Evolutionary conservation across 2,329 filamentous ascomycete species (phyloP).

Genomic region (Hymenoscyphus fraxineus): DNA sequence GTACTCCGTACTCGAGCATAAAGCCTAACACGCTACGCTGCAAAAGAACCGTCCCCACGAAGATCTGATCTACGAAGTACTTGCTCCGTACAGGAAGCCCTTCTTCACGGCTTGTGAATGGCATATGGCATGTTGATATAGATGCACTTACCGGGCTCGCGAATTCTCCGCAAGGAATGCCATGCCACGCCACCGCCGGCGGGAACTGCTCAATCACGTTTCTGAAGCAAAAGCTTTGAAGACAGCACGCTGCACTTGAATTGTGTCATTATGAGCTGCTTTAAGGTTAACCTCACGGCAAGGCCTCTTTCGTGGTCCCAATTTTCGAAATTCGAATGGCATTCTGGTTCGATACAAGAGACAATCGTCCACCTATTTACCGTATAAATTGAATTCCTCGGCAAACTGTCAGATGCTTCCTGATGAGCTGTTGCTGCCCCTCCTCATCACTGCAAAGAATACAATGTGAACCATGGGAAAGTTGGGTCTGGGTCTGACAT

Average conservation of each 20-base stretch:
- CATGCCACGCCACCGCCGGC: not conserved
- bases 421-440: not conserved
- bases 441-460: not conserved
- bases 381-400: too few relatives aligned
- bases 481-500: not conserved
- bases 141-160: too few relatives aligned
- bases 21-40: too few relatives aligned
- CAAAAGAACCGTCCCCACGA: not conserved
- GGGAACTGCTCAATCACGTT: not conserved
- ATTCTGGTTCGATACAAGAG: too few relatives aligned
- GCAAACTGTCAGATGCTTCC: not conserved
- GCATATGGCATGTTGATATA: not conserved
- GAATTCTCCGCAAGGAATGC: not conserved
- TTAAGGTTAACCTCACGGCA: too few relatives aligned
- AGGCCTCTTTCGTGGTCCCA: too few relatives aligned
- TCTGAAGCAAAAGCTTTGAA: not conserved
- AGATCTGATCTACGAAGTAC: not conserved
- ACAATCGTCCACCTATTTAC: too few relatives aligned
- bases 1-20: too few relatives aligned
- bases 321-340: too few relatives aligned
- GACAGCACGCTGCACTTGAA: too few relatives aligned
- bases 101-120: not conserved
- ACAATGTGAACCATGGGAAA: not conserved
- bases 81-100: not conserved
- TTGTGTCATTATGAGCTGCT: too few relatives aligned